Conservation (phyloP, 352 stramenopile species). For the Phytophthora ramorum region DNA sequence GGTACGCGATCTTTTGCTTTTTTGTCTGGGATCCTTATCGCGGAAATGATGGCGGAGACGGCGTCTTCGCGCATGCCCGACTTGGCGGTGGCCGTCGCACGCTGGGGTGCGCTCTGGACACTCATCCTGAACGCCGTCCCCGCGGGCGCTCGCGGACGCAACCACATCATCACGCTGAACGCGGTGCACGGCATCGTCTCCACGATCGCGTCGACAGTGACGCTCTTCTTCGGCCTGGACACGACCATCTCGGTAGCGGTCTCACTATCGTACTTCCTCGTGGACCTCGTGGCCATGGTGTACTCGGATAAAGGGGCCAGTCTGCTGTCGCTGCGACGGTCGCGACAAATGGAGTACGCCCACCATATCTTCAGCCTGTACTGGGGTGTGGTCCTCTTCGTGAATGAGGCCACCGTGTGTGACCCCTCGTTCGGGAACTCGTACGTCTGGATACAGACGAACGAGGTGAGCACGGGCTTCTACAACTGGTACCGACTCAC, state of each 20-base stretch:
- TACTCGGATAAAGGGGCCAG: constrained; percentile 51
- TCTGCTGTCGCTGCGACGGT: constrained; percentile 45
- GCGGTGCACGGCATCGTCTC: constrained; percentile 71
- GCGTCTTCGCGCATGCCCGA: constrained; percentile 41
- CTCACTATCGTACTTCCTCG: constrained; percentile 75
- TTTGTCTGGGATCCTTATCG: not conserved
- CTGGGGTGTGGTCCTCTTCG: constrained; percentile 66
- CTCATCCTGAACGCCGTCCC: constrained; percentile 53
- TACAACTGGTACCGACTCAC: constrained; percentile 86
- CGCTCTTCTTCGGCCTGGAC: constrained; percentile 51
- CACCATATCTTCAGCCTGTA: constrained; percentile 75
- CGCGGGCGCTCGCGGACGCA: constrained; percentile 45
- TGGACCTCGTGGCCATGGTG: constrained; percentile 75
- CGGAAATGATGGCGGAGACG: constrained; percentile 2
- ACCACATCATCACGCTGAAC: constrained; percentile 80
- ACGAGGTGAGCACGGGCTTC: constrained; percentile 82
- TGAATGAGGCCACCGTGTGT: constrained; percentile 68
- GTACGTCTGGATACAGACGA: constrained; percentile 88
- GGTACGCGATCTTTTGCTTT: no score
- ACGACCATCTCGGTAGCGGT: constrained; percentile 65
- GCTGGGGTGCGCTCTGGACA: constrained; percentile 63
- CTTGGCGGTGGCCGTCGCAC: constrained; percentile 40
- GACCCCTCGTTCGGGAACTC: constrained; percentile 58
- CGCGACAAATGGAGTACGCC: constrained; percentile 74
- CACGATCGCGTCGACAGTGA: constrained; percentile 51